Base-by-base conservation (phyloP, 225 moss, liverwort and hornwort species). In the Takakia lepidozioides region DNA sequence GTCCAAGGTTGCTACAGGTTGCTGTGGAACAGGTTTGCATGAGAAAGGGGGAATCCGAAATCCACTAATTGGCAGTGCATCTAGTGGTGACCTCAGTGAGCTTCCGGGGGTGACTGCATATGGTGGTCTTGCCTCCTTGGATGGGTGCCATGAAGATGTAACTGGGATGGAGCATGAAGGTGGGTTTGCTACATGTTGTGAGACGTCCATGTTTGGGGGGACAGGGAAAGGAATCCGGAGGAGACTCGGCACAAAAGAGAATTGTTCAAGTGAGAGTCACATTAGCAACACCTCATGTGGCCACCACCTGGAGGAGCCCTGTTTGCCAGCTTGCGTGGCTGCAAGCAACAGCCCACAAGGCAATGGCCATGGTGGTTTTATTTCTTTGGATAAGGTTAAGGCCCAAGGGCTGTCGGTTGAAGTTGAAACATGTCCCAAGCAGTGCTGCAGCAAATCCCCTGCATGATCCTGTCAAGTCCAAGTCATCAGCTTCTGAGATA, bases 131-230 rank as follows among this genome's bases (percentile, higher is more conserved):
- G n/a, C n/a, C n/a, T n/a, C n/a, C n/a, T n/a, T n/a, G n/a, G n/a
- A 25, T 25, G 48, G 26, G 48, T 29, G 29, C 27, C 2, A 26
- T 17, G 25, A n/a, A n/a, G 46, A 57, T 40, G 43, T 40, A 40
- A 42, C 3, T 6, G 2, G 37, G 0, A 29, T 20, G 45, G 24
- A 28, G 20, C 27, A 46, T 27, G 22, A 52, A 42, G 44, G 23
- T 35, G 22, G n/a, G 5, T 32, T 40, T 35, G 25, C 16, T 57
- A 30, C 39, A 25, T 11, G 14, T 50, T 36, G 45, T 39, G 47
- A 10, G 8, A 46, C 20, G 8, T 5, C 14, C 14, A 10, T 21
- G 16, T 5, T 39, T 9, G 39, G 29, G 36, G 20, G 38, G 27
- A 29, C 51, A 10, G 23, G 19, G 4, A 23, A 46, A 2, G 45